phyloP scores from a whole-genome alignment of 768 basidiomycete species.

The Pleurotus salmoneostramineus region DNA sequence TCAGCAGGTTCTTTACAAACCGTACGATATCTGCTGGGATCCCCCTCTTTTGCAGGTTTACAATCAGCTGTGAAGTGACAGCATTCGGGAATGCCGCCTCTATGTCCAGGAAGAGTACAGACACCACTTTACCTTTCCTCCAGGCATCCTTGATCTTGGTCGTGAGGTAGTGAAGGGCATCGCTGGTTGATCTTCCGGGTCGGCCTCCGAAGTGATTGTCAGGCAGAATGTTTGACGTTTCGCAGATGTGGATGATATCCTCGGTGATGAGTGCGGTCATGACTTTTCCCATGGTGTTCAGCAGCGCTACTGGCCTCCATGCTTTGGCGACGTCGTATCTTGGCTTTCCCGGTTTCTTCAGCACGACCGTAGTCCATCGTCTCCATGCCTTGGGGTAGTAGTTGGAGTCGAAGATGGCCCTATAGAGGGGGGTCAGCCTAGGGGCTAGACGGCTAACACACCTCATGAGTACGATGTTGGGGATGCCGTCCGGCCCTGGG shows the following conservation, averaged over 20 bases:
- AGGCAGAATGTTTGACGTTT: slow-evolving; percentile 18
- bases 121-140: slow-evolving; percentile 17
- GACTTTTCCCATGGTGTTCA: slow-evolving; percentile 12
- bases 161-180: slow-evolving; percentile 20
- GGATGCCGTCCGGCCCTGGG: slow-evolving; percentile 15
- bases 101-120: slow-evolving; percentile 24
- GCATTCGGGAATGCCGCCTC: slow-evolving; percentile 23
- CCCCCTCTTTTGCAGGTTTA: slow-evolving; percentile 17
- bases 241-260: slow-evolving; percentile 13
- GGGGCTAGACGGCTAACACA: slow-evolving; percentile 9
- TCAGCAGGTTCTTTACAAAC: slow-evolving; percentile 14
- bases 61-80: slow-evolving; percentile 11
- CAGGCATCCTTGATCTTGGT: slow-evolving; percentile 17
- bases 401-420: slow-evolving; percentile 22
- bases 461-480: slow-evolving; percentile 18
- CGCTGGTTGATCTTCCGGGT: slow-evolving; percentile 22
- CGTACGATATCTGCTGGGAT: slow-evolving; percentile 17
- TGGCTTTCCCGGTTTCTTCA: slow-evolving; percentile 30
- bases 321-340: slow-evolving; percentile 28
- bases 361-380: slow-evolving; percentile 20
- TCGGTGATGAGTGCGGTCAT: slow-evolving; percentile 9
- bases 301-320: slow-evolving; percentile 26
- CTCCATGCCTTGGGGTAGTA: slow-evolving; percentile 24
- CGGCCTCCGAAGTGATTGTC: slow-evolving; percentile 23
- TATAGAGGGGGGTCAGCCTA: slow-evolving; percentile 15